Conservation (phyloP, 768 basidiomycete genomes). For the Steccherinum ochraceum region DNA sequence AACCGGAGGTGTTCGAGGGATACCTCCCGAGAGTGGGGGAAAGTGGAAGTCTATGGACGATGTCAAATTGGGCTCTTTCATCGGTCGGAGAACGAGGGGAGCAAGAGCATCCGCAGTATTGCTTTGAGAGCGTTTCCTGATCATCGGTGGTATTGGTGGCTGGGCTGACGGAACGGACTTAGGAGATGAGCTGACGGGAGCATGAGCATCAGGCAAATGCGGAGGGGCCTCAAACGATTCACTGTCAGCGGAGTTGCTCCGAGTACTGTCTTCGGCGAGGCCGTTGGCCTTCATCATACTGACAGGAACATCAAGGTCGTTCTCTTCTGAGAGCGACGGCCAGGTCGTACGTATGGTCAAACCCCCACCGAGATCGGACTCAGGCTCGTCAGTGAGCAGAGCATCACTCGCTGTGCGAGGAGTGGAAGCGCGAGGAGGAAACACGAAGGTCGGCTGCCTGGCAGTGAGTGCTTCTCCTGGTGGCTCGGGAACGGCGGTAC, state of each 20-base stretch:
- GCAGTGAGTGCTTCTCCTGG: constrained; percentile 37
- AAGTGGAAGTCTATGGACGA: constrained; percentile 30
- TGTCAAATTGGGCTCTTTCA: constrained; percentile 15
- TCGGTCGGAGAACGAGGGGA: constrained; percentile 14
- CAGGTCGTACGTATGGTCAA: too few relatives aligned
- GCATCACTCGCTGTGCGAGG: constrained; percentile 28
- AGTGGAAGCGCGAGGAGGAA: constrained; percentile 35
- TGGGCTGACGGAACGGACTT: not conserved
- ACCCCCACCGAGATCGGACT: too few relatives aligned
- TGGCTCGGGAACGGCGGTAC: constrained; percentile 18
- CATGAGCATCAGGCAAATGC: too few relatives aligned
- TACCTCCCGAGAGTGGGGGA: constrained; percentile 20
- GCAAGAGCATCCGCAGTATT: constrained; percentile 28
- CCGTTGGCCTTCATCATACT: too few relatives aligned
- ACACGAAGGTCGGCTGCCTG: constrained; percentile 46
- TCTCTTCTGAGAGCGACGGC: too few relatives aligned
- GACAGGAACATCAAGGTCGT: too few relatives aligned
- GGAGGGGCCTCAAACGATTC: too few relatives aligned
- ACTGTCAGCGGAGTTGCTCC: too few relatives aligned
- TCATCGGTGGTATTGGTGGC: constrained; percentile 22
- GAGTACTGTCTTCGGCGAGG: too few relatives aligned
- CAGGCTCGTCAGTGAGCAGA: too few relatives aligned
- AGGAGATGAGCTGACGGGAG: not conserved
- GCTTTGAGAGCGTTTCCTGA: constrained; percentile 38
- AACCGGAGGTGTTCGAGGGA: not conserved